Base-by-base conservation (phyloP, 164 flowering plant genomes). In the Annona cherimola region DNA sequence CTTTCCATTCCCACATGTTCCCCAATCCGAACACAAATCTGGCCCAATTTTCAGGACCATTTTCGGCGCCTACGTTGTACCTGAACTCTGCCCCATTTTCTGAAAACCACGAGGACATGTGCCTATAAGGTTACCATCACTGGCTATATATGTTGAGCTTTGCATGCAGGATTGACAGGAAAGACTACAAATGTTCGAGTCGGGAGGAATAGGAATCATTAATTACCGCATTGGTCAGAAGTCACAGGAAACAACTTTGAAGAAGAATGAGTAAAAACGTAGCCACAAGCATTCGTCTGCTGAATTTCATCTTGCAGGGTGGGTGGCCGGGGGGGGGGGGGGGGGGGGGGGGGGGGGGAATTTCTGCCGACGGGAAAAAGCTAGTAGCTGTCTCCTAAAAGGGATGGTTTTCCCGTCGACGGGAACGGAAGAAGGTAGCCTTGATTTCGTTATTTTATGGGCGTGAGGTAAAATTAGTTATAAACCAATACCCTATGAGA, bases 31-130 rank as follows among this genome's bases (percentile, higher is more conserved):
- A 9, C 63, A 59, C 18, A 82, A 67, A 26, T 14, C 77, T 60
- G 14, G 79, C 80, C 84, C 84, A 82, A 61, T 77, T 63, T 5
- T 78, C 61, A 0, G 84, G 84, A 8, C 82, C 84, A 1, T 63
- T 74, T 2, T 68, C 72, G 16, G 73, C 70, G 3, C 75, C 66
- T 72, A 35, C 71, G 6, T 69, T 66, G 45, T 79, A 81, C 19
- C 66, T 72, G 43, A 81, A 81, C 75, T 81, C 82, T 1, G 63
- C 67, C 69, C 79, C 84, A 63, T 79, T 78, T 65, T 79, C 84
- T 75, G 72, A 18, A 65, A 3, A 67, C 60, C 45, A 3, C 45
- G 9, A 39, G n/a, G 41, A 64, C 1, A 40, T 26, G 35, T 26
- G 35, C 35, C 35, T 26, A 26, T 26, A 26, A 26, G 35, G 35